phyloP scores from a whole-genome alignment of 2,329 filamentous ascomycete species.

The Plenodomus lindquistii region DNA sequence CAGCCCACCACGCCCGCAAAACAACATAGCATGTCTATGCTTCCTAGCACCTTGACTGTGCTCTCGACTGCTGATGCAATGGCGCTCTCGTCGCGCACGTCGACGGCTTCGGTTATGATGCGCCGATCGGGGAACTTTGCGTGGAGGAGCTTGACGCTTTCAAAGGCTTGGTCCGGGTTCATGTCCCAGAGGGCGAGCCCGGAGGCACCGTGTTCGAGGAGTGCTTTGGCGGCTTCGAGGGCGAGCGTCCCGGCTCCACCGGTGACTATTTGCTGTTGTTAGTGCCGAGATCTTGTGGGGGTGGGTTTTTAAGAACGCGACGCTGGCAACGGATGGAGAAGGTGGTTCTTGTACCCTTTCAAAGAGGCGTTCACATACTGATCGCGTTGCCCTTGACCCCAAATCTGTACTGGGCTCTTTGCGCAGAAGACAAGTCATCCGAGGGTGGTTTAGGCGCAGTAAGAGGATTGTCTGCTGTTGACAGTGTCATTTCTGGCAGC shows the following conservation, averaged over 20 bases:
- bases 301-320: not conserved
- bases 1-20: slow-evolving; percentile 72
- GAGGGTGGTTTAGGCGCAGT: slow-evolving; percentile 50
- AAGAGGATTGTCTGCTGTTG: slow-evolving; percentile 49
- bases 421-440: slow-evolving; percentile 46
- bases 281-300: not conserved
- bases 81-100: slow-evolving; percentile 61
- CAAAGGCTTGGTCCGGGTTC: slow-evolving; percentile 48
- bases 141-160: slow-evolving; percentile 53
- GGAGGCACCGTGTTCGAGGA: slow-evolving; percentile 69
- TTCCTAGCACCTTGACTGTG: slow-evolving; percentile 52
- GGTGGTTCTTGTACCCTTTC: slow-evolving; percentile 12
- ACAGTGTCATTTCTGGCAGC: slow-evolving; percentile 56
- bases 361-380: slow-evolving; percentile 45
- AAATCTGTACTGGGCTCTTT: slow-evolving; percentile 54
- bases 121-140: slow-evolving; percentile 58
- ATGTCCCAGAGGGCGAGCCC: slow-evolving; percentile 66
- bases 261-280: slow-evolving; percentile 53
- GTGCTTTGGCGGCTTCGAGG: slow-evolving; percentile 60
- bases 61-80: slow-evolving; percentile 48
- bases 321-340: not conserved
- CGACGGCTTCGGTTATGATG: slow-evolving; percentile 58
- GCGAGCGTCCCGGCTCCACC: slow-evolving; percentile 69
- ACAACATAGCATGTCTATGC: slow-evolving; percentile 61
- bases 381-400: slow-evolving; percentile 58